Evolutionary conservation across 192 early-diverging fungal genomes (phyloP).

Genomic region (Coemansia sp.): DNA sequence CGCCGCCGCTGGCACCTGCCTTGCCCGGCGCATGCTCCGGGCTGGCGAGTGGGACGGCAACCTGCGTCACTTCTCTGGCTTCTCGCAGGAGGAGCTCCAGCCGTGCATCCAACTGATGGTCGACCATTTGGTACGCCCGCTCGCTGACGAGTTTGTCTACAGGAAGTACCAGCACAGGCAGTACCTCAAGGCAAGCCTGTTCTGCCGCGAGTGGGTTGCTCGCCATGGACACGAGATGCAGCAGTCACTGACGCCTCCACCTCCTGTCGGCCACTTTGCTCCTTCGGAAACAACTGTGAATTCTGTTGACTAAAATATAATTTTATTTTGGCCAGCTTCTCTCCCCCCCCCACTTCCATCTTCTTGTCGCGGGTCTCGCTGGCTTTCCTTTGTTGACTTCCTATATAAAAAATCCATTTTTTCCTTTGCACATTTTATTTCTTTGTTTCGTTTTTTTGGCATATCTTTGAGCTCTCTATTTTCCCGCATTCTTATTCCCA

Average conservation of each 20-base stretch:
- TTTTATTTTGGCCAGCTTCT: background rate
- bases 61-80: conserved; percentile 78
- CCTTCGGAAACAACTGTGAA: background rate
- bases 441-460: background rate
- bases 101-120: conserved; percentile 68
- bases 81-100: conserved; percentile 66
- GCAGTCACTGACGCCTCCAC: conserved; percentile 18
- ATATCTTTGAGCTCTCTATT: conserved; percentile 3
- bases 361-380: background rate
- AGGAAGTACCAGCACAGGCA: conserved; percentile 81
- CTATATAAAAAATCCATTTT: background rate
- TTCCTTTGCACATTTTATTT: conserved; percentile 1
- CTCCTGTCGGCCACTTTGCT: conserved; percentile 28
- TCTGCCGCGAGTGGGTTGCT: conserved; percentile 78
- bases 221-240: conserved; percentile 39
- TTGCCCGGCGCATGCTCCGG: conserved; percentile 80
- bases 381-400: background rate
- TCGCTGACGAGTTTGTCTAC: conserved; percentile 67
- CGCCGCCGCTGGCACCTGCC: conserved; percentile 76
- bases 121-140: conserved; percentile 60
- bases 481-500: background rate
- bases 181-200: conserved; percentile 79
- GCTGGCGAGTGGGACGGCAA: conserved; percentile 73
- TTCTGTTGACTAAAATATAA: background rate
- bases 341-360: background rate